A percentile compares a stretch with the other conserved stretches of the same genome.
Conservation (phyloP, 371 early-diverging fungal genomes). For the Rhizomucor pusillus region DNA sequence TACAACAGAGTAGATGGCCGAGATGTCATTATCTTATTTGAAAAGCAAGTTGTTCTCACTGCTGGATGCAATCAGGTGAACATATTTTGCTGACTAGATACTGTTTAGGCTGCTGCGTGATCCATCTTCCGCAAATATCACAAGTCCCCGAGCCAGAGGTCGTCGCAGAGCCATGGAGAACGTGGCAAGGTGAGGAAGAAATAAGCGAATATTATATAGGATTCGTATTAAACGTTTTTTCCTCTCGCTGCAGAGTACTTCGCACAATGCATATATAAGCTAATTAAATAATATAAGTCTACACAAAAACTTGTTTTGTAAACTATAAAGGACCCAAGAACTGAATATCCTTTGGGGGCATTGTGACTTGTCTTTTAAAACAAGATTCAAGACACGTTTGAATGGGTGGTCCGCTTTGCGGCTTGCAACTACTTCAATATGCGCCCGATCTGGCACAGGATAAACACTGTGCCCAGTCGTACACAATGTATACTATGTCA, state of each 20-base stretch:
- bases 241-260: conserved; percentile 40
- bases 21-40: conserved; percentile 69
- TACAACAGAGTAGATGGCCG: conserved; percentile 62
- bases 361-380: too few relatives aligned
- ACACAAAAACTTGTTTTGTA: neutral
- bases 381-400: too few relatives aligned
- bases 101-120: conserved; percentile 18
- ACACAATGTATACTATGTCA: too few relatives aligned
- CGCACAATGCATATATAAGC: conserved; percentile 33
- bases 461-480: too few relatives aligned
- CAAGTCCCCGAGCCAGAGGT: conserved; percentile 16
- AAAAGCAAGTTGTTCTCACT: conserved; percentile 65
- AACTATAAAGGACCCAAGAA: neutral
- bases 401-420: too few relatives aligned
- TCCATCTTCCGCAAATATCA: conserved; percentile 3
- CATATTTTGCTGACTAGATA: neutral
- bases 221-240: neutral
- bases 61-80: too few relatives aligned
- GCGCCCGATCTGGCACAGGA: too few relatives aligned
- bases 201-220: too few relatives aligned
- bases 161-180: conserved; percentile 48
- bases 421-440: too few relatives aligned
- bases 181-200: conserved; percentile 37
- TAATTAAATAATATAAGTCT: too few relatives aligned
- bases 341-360: too few relatives aligned